Evolutionary conservation across 2,329 filamentous ascomycete genomes (phyloP).

Genomic region (Monosporascus sp.): DNA sequence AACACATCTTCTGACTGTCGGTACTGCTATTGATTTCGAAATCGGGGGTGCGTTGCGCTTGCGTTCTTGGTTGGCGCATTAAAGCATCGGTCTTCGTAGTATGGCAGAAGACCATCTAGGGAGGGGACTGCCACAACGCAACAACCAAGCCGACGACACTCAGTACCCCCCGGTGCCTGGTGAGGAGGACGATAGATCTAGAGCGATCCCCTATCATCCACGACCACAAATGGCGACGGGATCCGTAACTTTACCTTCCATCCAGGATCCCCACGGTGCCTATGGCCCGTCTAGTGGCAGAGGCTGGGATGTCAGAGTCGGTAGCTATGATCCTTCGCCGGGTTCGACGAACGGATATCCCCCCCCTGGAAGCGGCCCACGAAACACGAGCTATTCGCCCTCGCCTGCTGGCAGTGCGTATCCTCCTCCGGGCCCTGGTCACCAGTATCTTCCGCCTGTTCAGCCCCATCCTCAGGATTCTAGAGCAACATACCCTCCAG

Average conservation of each 20-base stretch:
- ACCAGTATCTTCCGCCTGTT: constrained; percentile 20
- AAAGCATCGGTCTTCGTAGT: constrained; percentile 24
- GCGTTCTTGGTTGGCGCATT: constrained; percentile 22
- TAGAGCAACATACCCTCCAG: constrained; percentile 30
- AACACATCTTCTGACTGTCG: not conserved
- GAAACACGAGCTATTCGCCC: constrained; percentile 20
- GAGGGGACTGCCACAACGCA: constrained; percentile 29
- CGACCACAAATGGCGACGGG: constrained; percentile 36
- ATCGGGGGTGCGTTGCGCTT: constrained; percentile 15
- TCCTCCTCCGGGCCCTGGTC: constrained; percentile 16
- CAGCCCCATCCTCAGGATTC: constrained; percentile 29
- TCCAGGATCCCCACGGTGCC: constrained; percentile 39
- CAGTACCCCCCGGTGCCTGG: constrained; percentile 38
- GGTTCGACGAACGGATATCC: constrained; percentile 42
- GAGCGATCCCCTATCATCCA: constrained; percentile 23
- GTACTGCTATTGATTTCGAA: not conserved
- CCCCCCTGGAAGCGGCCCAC: constrained; percentile 24
- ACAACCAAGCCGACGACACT: constrained; percentile 32
- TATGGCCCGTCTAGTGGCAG: constrained; percentile 17
- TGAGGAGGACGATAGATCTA: constrained; percentile 36
- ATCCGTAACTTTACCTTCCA: constrained; percentile 44
- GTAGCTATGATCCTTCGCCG: constrained; percentile 36
- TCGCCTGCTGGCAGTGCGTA: constrained; percentile 15
- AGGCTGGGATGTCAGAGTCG: constrained; percentile 28
- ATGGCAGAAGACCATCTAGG: constrained; percentile 34